Percentiles rank a stretch among this genome's conserved stretches.
Evolutionary conservation across 129 eudicot species (phyloP).

Genomic region (Flaveria trinervia): DNA sequence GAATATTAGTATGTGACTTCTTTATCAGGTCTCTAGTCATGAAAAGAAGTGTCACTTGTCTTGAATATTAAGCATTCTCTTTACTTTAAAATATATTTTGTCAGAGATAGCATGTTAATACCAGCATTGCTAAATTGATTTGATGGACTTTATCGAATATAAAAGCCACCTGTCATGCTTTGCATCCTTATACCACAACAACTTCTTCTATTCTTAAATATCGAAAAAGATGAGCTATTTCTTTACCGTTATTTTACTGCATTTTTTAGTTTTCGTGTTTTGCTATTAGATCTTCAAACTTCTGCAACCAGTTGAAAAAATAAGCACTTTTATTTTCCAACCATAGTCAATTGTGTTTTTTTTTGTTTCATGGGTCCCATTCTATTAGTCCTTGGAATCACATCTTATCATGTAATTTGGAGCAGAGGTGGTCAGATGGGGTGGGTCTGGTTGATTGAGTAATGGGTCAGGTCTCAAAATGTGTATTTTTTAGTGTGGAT

Average conservation of each 20-base stretch:
- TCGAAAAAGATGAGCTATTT: too few species aligned
- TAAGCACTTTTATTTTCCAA: background rate
- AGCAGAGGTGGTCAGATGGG: too few species aligned
- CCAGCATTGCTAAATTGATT: background rate
- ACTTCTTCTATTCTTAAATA: background rate
- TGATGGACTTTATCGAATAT: background rate
- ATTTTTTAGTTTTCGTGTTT: too few species aligned
- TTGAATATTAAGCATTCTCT: background rate
- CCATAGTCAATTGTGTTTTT: background rate
- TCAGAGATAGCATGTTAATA: conserved; percentile 5
- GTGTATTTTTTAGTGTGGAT: too few species aligned
- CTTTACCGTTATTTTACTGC: too few species aligned
- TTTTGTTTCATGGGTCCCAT: background rate
- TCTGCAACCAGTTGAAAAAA: too few species aligned
- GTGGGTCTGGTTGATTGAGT: too few species aligned
- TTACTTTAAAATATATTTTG: background rate
- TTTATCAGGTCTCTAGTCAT: background rate
- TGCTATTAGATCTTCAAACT: too few species aligned
- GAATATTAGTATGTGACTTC: too few species aligned
- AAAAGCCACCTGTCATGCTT: background rate
- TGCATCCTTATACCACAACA: background rate
- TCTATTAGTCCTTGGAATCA: too few species aligned
- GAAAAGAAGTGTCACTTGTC: background rate
- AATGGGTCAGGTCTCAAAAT: too few species aligned
- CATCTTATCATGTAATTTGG: too few species aligned